Conservation (phyloP, 148 eudicot genomes). For the Selenicereus undatus region DNA sequence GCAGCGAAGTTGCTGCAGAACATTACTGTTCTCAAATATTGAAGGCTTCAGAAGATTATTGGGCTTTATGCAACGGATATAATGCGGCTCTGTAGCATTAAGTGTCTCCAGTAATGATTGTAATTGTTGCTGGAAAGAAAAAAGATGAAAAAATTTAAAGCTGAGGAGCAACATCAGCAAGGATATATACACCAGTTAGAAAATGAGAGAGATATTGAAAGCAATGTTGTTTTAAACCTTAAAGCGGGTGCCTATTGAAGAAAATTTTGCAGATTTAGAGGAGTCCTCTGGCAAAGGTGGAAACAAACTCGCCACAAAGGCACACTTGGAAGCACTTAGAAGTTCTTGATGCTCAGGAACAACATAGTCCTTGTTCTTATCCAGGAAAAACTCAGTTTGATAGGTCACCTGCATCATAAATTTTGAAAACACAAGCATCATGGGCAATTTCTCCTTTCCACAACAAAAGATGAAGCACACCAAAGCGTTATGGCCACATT, state of each 20-base stretch:
- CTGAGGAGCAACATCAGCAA: conserved; percentile 9
- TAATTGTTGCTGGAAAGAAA: conserved; percentile 72
- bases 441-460: background rate
- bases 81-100: conserved; percentile 90
- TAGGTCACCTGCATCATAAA: conserved; percentile 75
- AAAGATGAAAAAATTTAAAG: conserved; percentile 10
- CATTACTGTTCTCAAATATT: conserved; percentile 77
- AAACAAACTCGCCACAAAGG: conserved; percentile 86
- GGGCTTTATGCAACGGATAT: conserved; percentile 91
- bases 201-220: background rate
- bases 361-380: conserved; percentile 96
- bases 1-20: conserved; percentile 90
- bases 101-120: conserved; percentile 92
- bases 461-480: background rate
- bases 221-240: conserved; percentile 46
- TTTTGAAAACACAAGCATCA: conserved; percentile 9
- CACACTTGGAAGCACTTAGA: conserved; percentile 75
- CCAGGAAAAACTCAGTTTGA: conserved; percentile 86
- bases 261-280: conserved; percentile 83
- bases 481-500: background rate
- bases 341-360: conserved; percentile 93
- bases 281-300: conserved; percentile 67
- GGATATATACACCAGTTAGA: background rate
- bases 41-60: conserved; percentile 92
- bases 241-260: conserved; percentile 82